Conservation (phyloP, 805 yeast genomes). For the Isabelozyma rhagii region DNA sequence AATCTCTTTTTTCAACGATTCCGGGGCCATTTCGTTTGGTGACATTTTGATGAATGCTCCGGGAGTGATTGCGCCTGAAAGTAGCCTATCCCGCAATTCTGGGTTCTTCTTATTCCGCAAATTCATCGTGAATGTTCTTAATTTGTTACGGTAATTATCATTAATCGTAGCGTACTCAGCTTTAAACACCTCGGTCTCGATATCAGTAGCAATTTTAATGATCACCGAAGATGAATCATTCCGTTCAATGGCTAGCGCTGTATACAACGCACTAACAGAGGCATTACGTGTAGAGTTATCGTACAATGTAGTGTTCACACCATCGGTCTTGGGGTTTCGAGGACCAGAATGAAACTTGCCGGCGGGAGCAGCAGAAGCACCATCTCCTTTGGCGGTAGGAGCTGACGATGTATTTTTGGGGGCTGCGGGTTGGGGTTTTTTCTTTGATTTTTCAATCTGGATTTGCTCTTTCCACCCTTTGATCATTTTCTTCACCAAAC, state of each 20-base stretch:
- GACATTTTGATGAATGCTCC: slow-evolving; percentile 70
- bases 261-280: slow-evolving; percentile 78
- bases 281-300: slow-evolving; percentile 80
- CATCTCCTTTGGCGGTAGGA: neutral
- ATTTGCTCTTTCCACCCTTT: slow-evolving; percentile 89
- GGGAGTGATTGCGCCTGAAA: slow-evolving; percentile 65
- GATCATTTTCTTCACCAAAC: slow-evolving; percentile 78
- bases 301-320: slow-evolving; percentile 65
- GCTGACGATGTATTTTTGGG: neutral
- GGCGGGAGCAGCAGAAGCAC: slow-evolving; percentile 12
- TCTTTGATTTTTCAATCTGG: slow-evolving; percentile 54
- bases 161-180: slow-evolving; percentile 55
- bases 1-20: slow-evolving; percentile 77
- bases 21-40: slow-evolving; percentile 96
- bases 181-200: slow-evolving; percentile 70
- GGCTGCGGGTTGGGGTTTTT: slow-evolving; percentile 16
- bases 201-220: slow-evolving; percentile 59
- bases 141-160: slow-evolving; percentile 71
- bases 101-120: slow-evolving; percentile 89
- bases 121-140: slow-evolving; percentile 84
- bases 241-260: slow-evolving; percentile 84
- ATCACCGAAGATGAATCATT: slow-evolving; percentile 55
- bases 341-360: slow-evolving; percentile 47
- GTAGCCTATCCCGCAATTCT: slow-evolving; percentile 67
- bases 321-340: slow-evolving; percentile 81